Evolutionary conservation across 306 rosid species (phyloP).

Genomic region (Quercus engelmannii): DNA sequence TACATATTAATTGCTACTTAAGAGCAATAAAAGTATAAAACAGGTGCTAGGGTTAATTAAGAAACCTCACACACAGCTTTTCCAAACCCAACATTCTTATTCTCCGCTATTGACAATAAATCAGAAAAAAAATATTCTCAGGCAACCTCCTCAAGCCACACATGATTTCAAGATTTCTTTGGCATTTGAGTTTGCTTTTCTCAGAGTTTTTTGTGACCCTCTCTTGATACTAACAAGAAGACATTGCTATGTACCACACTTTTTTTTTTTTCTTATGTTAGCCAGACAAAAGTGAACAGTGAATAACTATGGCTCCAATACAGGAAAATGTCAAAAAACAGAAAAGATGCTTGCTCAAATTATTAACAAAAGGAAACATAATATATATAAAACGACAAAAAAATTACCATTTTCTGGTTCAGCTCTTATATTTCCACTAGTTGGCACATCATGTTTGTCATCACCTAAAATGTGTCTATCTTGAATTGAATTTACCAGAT

Average conservation of each 20-base stretch:
- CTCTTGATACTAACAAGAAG: too few relatives aligned
- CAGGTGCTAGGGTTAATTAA: too few relatives aligned
- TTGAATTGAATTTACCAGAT: conserved; percentile 56
- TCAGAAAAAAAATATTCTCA: too few relatives aligned
- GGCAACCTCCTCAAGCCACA: too few relatives aligned
- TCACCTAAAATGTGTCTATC: conserved; percentile 34
- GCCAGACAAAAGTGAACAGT: background rate
- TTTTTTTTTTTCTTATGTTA: background rate
- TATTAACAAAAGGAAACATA: background rate
- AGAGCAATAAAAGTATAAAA: too few relatives aligned
- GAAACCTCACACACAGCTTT: too few relatives aligned
- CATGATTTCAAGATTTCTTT: too few relatives aligned
- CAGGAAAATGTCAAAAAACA: background rate
- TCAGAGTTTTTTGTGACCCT: background rate
- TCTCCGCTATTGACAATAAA: too few relatives aligned
- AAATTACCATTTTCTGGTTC: conserved; percentile 44
- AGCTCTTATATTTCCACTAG: conserved; percentile 31
- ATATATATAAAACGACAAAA: background rate
- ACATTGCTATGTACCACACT: background rate
- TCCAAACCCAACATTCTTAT: too few relatives aligned
- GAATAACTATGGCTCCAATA: background rate
- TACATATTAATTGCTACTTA: too few relatives aligned
- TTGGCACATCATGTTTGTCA: conserved; percentile 29
- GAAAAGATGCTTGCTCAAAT: background rate
- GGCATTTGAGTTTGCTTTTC: background rate